Base-by-base conservation (phyloP, 2,329 filamentous ascomycete species). In the Xylaria sp. region DNA sequence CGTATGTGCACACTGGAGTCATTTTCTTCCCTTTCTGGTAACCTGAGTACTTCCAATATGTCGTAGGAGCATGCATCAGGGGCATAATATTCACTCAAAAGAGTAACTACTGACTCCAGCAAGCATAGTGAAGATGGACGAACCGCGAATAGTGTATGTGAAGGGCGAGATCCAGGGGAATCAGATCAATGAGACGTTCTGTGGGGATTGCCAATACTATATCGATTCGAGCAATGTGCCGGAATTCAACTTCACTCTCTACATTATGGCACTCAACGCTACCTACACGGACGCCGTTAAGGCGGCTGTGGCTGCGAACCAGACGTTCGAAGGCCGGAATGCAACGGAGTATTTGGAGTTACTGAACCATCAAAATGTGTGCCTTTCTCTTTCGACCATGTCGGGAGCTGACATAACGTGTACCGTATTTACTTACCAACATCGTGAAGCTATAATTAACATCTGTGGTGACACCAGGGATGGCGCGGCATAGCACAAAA, bases 401-500 rank as follows among this genome's bases (percentile, higher is more conserved):
- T 2, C 5, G 15, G 29, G 31, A 27, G 25, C 11, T 13, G 29
- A 11, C 22, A 62, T 49, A 33, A 38, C 13, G 51, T 61, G n/a
- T 6, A 47, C 3, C 13, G 11, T 20, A 20, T 20, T 42, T 10
- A n/a, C 15, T 10, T 15, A 11, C 29, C 4, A 25, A 2, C 6
- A 11, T 33, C 39, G 38, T 56, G n/a, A 33, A 50, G 9, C 13
- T 17, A 10, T 9, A 39, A 42, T 42, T 68, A 20, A 63, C 11
- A 47, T 38, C 11, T 61, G 22, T 29, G n/a, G 15, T 42, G 13
- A 39, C 13, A 45, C 22, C 15, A 72, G 71, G 71, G 71, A 17
- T 72, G 71, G 71, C 67, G 71, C 22, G 64, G 60, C 2, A 68
- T 65, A 3, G 70, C 65, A 6, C 70, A 72, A 29, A 70, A 72